Evolutionary conservation across 2,329 filamentous ascomycete species (phyloP), one percentile per base, ranked within the genome.

Genomic region (Ophiostoma montium): DNA sequence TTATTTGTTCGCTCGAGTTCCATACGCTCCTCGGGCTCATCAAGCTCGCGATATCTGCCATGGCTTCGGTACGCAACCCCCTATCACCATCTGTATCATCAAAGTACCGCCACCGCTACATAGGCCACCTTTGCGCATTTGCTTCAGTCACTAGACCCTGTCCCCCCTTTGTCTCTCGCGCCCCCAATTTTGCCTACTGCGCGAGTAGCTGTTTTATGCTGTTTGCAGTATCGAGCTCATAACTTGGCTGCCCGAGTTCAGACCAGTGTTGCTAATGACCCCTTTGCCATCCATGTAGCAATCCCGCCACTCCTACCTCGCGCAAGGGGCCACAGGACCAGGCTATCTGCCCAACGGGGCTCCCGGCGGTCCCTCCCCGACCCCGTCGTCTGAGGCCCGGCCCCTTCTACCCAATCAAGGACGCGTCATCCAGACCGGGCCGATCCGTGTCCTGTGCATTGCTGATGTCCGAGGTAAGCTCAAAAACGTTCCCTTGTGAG

Each of bases 321-420:
- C 69, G 61, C 64, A 66, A 57, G 47, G 51, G 10, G 48, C 47
- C 13, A 10, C 51, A n/a, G 43, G 46, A 13, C 15, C 53, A 27
- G 72, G 71, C 65, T 82, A 79, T 65, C 67, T 82, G 62, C 74
- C 77, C 58, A 82, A 83, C 66, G 79, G 78, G 62, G 74, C 71
- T 55, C 65, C 67, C 50, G 66, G 63, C 47, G 61, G 59, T 53
- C 66, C 70, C 48, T 61, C 64, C 39, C 63, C 69, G 54, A 63
- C 75, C 41, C 65, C 70, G 52, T 74, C 72, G 55, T 69, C 76
- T 36, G 78, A 78, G 61, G 78, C 78, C 56, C 72, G 75, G 39
- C 79, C 79, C 55, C 74, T 82, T 49, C 69, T 82, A 52, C 79
- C 79, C 50, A 82, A 82, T 63, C 78, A 82, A 62, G 79, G 79